Percentiles rank a stretch among this genome's conserved stretches.
phyloP scores from a whole-genome alignment of 345 rosid genomes.

The Stellera chamaejasme region DNA sequence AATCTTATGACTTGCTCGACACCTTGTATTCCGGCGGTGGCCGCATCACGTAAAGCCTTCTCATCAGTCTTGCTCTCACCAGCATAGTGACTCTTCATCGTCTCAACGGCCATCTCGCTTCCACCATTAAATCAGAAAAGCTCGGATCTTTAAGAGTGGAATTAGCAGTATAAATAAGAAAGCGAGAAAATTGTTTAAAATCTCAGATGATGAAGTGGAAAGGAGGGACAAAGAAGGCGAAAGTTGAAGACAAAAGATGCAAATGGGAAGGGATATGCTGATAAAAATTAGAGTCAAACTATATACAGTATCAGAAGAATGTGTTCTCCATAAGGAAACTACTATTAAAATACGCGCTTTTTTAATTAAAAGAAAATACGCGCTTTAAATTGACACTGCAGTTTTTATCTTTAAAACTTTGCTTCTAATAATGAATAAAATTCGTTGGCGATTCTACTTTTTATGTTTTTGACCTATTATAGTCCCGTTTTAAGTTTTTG shows the following conservation, averaged over 20 bases:
- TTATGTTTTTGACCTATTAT: too few relatives aligned
- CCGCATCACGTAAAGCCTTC: constrained; percentile 56
- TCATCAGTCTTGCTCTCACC: constrained; percentile 41
- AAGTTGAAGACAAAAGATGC: background rate
- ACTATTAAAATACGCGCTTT: too few relatives aligned
- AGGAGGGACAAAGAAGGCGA: background rate
- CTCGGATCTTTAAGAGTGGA: background rate
- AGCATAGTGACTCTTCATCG: constrained; percentile 42
- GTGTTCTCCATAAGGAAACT: too few relatives aligned
- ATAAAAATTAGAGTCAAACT: constrained; percentile 32
- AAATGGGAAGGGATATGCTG: constrained; percentile 9
- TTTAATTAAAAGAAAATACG: too few relatives aligned
- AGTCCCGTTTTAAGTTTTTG: too few relatives aligned
- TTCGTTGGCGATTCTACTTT: too few relatives aligned
- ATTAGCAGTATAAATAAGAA: background rate
- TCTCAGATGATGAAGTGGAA: background rate
- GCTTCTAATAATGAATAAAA: too few relatives aligned
- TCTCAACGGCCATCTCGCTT: constrained; percentile 52
- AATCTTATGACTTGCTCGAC: constrained; percentile 65
- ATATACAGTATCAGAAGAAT: constrained; percentile 12
- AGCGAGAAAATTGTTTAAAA: constrained; percentile 1
- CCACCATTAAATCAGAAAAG: constrained; percentile 10
- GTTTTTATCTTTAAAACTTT: too few relatives aligned
- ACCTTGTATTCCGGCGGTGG: constrained; percentile 70
- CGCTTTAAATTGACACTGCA: too few relatives aligned